Conservation (phyloP, 257 asterid species). For the Nicotiana otophora region DNA sequence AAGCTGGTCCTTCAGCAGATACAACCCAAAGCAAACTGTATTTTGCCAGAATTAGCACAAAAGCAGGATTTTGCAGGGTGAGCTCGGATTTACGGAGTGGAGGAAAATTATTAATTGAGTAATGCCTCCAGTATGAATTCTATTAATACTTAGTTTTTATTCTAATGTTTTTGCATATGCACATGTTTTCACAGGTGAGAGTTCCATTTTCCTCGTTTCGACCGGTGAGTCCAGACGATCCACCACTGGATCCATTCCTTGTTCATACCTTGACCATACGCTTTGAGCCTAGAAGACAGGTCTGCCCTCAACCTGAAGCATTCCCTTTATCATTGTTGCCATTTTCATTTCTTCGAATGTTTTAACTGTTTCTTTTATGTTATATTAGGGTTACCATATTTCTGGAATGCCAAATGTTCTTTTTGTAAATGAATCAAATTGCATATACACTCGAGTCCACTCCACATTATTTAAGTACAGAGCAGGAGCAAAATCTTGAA, state of each 20-base stretch:
- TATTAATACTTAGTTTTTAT: neutral
- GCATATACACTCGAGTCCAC: neutral
- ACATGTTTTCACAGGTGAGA: slow-evolving; percentile 55
- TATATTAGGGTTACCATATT: neutral
- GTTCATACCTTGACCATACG: slow-evolving; percentile 89
- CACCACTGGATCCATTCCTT: slow-evolving; percentile 92
- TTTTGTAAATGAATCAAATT: neutral
- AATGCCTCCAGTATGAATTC: neutral
- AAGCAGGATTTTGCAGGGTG: slow-evolving; percentile 96
- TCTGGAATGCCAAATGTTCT: neutral
- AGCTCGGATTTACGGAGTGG: slow-evolving; percentile 16
- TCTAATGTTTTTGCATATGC: neutral
- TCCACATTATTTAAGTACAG: neutral
- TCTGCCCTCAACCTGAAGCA: slow-evolving; percentile 13
- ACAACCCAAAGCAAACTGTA: slow-evolving; percentile 69
- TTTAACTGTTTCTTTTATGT: neutral
- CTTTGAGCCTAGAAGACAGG: slow-evolving; percentile 97
- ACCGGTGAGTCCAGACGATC: slow-evolving; percentile 84
- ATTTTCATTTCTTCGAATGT: neutral
- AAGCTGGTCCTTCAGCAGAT: slow-evolving; percentile 83
- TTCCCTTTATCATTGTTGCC: neutral
- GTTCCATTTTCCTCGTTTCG: slow-evolving; percentile 92
- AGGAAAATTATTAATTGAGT: neutral
- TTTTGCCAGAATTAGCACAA: slow-evolving; percentile 86
- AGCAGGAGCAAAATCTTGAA: neutral